Evolutionary conservation across 176 grass and related monocot species (phyloP), one percentile per base, ranked within the genome.

Genomic region (Pontederia crassipes): DNA sequence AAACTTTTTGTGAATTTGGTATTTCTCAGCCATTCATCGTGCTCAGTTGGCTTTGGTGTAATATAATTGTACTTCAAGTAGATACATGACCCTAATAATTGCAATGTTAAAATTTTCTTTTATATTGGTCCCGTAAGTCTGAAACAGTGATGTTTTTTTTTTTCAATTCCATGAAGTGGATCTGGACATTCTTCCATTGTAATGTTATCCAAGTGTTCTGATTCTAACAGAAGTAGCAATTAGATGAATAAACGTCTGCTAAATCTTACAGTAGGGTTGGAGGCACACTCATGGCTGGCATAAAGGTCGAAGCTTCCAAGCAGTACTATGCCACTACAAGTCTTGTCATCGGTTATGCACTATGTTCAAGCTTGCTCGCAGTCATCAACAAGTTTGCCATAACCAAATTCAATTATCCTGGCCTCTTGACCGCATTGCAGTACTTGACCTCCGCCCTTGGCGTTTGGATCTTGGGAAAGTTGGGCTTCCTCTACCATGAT

Each of bases 381-480:
- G 53, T 69, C 17, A 69, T 69, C 52, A 69, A 69, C 54, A 69
- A 69, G 51, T 57, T 56, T 69, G 66, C 66, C 16, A 69, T 69
- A 10, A 69, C 66, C 56, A 57, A 55, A 35, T 69, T 69, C 32
- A 27, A 56, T 69, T 69, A 57, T 16, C 66, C 66, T 56, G 66
- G 66, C 29, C 66, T 69, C 49, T 69, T 69, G 29, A 69, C 66
- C 1, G 66, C 52, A 24, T 56, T 69, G 52, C 66, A 69, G 15
- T 69, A 69, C 53, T 26, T 57, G 53, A 69, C 66, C 10, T 57
- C 66, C 8, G 32, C 9, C 8, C 10, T 69, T 20, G 53, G 53
- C 24, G 66, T 69, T 45, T 69, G 66, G 66, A 11, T 46, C 56
- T 29, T 69, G 5, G 66, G 66, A 35, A 69, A 69, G 53, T 53